A percentile compares a stretch with the other conserved stretches of the same genome.
Evolutionary conservation across 2,329 filamentous ascomycete genomes (phyloP).

Genomic region (Seiridium unicorne): DNA sequence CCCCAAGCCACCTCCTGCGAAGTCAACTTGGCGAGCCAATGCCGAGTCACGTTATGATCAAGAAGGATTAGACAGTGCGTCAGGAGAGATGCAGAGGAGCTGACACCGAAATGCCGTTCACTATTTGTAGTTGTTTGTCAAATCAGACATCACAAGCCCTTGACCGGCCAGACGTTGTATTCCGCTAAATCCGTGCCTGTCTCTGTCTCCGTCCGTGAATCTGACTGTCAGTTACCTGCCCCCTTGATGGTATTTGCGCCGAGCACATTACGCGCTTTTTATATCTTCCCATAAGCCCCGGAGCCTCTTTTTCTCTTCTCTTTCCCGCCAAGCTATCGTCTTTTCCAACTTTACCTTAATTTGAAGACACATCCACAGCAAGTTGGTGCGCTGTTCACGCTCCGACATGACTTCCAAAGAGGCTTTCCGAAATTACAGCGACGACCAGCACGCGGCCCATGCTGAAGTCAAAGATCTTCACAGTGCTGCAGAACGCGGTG

Average conservation of each 20-base stretch:
- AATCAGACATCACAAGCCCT: background rate
- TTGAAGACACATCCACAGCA: background rate
- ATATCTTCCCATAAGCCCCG: too few relatives aligned
- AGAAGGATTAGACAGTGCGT: background rate
- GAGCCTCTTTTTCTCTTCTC: too few relatives aligned
- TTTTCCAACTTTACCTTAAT: background rate
- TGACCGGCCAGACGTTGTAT: background rate
- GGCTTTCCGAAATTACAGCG: background rate
- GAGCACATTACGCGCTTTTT: too few relatives aligned
- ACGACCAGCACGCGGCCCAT: background rate
- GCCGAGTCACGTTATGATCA: background rate
- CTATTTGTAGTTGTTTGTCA: background rate
- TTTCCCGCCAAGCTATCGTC: too few relatives aligned
- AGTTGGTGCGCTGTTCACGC: background rate
- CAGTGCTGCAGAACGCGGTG: slow-evolving; percentile 38
- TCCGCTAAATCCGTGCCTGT: too few relatives aligned
- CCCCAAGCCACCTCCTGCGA: background rate
- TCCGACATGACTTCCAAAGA: background rate
- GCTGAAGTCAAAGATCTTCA: slow-evolving; percentile 18
- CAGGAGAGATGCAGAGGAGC: background rate
- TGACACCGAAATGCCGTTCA: background rate
- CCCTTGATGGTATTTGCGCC: too few relatives aligned
- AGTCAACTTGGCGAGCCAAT: background rate
- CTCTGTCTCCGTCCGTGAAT: too few relatives aligned
- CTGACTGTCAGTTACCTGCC: too few relatives aligned